These are phyloP conservation scores for Leccinum longicurvipes DNA, from an alignment of 768 basidiomycete genomes.

Conservation along the genomic window DNA sequence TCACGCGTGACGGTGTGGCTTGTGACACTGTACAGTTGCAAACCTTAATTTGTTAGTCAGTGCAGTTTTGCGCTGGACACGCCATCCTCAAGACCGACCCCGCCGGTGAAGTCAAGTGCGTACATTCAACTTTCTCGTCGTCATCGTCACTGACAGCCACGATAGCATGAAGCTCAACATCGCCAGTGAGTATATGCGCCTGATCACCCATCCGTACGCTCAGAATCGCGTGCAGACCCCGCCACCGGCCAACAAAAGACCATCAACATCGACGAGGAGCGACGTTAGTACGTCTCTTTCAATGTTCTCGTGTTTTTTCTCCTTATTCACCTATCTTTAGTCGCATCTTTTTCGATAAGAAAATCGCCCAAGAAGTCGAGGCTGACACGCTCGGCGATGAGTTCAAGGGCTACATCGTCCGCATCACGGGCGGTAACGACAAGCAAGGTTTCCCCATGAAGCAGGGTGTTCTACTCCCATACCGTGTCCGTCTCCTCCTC, in stretches of 20 bases:
- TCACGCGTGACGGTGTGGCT: slow-evolving; percentile 33
- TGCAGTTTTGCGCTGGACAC: not conserved
- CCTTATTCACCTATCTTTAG: slow-evolving; percentile 37
- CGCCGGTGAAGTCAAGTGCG: slow-evolving; percentile 38
- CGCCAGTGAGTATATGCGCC: slow-evolving; percentile 62
- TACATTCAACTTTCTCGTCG: not conserved
- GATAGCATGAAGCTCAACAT: slow-evolving; percentile 95
- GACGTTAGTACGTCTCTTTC: slow-evolving; percentile 56
- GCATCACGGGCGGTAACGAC: slow-evolving; percentile 98
- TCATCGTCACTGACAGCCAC: not conserved
- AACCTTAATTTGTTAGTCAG: slow-evolving; percentile 51
- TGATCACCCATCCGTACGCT: slow-evolving; percentile 5
- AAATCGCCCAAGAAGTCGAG: slow-evolving; percentile 92
- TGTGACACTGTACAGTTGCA: slow-evolving; percentile 54
- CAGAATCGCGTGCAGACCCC: slow-evolving; percentile 58
- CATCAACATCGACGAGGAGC: slow-evolving; percentile 92
- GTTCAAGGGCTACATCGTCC: slow-evolving; percentile 95
- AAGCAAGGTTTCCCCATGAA: slow-evolving; percentile 99
- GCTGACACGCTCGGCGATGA: slow-evolving; percentile 91
- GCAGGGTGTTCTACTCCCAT: slow-evolving; percentile 93
- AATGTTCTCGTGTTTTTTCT: not conserved
- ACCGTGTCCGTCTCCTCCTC: slow-evolving; percentile 93
- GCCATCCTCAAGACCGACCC: slow-evolving; percentile 28
- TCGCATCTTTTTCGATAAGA: slow-evolving; percentile 96
- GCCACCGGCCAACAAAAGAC: slow-evolving; percentile 98